A percentile compares a stretch with the other conserved stretches of the same genome.
Evolutionary conservation across 306 rosid genomes (phyloP).

Genomic region (Citrullus colocynthis): DNA sequence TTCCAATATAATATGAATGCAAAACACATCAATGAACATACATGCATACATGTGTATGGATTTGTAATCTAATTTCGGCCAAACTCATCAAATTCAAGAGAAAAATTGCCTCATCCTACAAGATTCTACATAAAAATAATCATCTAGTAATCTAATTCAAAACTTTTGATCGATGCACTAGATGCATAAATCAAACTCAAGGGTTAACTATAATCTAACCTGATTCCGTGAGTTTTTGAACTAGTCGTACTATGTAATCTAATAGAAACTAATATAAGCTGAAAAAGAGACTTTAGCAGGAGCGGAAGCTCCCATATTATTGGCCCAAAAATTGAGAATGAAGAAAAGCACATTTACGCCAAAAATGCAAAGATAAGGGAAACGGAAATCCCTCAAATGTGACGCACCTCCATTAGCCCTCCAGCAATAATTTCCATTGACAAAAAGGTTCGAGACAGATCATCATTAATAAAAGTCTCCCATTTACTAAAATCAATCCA

Average conservation of each 20-base stretch:
- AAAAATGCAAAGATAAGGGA: neutral
- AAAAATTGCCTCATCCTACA: neutral
- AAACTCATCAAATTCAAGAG: neutral
- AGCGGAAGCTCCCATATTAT: neutral
- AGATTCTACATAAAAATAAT: neutral
- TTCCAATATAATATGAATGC: neutral
- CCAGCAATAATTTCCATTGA: conserved; percentile 49
- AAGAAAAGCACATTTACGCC: neutral
- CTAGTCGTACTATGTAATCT: too few species aligned
- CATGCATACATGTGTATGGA: neutral
- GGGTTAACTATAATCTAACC: neutral
- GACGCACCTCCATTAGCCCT: conserved; percentile 62
- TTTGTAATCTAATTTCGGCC: neutral
- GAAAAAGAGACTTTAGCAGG: neutral
- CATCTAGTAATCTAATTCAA: neutral
- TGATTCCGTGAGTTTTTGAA: too few species aligned
- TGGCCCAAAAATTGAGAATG: neutral
- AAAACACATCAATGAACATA: neutral
- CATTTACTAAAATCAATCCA: conserved; percentile 72
- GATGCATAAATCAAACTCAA: neutral
- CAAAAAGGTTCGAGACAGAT: conserved; percentile 63
- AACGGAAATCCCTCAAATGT: neutral
- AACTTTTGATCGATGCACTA: neutral
- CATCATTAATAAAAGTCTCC: conserved; percentile 79
- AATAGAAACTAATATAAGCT: too few species aligned